A percentile compares a stretch with the other conserved stretches of the same genome.
Evolutionary conservation across 306 rosid genomes (phyloP).

Genomic region (Carpinus fangiana): DNA sequence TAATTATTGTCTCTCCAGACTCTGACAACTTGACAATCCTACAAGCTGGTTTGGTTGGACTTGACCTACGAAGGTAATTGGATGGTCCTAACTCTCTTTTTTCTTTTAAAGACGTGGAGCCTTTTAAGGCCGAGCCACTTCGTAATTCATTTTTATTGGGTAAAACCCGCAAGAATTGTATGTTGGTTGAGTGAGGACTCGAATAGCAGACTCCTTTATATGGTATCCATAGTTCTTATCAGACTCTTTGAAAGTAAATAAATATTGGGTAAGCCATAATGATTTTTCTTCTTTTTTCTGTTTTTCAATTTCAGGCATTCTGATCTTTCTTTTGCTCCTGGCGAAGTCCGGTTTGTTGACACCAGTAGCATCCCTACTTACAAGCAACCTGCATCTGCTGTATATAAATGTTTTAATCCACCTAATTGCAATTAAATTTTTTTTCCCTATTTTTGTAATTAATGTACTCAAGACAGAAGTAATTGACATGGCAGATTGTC

Average conservation of each 20-base stretch:
- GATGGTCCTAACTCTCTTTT: conserved; percentile 4
- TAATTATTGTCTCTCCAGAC: conserved; percentile 87
- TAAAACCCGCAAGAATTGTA: too few species aligned
- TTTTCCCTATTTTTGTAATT: neutral
- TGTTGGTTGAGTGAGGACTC: too few species aligned
- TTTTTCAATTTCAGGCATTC: conserved; percentile 64
- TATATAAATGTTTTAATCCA: conserved; percentile 77
- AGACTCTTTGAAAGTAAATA: neutral
- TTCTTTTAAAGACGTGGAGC: too few species aligned
- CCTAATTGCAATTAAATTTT: conserved; percentile 65
- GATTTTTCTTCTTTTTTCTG: neutral
- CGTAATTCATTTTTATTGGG: too few species aligned
- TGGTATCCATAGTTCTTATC: neutral
- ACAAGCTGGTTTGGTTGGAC: conserved; percentile 85
- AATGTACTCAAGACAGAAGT: neutral
- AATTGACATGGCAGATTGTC: neutral
- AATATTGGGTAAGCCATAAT: neutral
- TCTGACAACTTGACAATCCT: conserved; percentile 86
- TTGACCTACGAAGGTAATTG: conserved; percentile 75
- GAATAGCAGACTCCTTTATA: neutral
- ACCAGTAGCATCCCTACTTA: conserved; percentile 71
- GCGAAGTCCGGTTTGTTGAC: conserved; percentile 91
- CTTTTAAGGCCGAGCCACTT: too few species aligned
- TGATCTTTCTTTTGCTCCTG: conserved; percentile 80
- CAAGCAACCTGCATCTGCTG: conserved; percentile 85